phyloP scores from a whole-genome alignment of 2,329 filamentous ascomycete genomes.

The Calonectria ilicicola region DNA sequence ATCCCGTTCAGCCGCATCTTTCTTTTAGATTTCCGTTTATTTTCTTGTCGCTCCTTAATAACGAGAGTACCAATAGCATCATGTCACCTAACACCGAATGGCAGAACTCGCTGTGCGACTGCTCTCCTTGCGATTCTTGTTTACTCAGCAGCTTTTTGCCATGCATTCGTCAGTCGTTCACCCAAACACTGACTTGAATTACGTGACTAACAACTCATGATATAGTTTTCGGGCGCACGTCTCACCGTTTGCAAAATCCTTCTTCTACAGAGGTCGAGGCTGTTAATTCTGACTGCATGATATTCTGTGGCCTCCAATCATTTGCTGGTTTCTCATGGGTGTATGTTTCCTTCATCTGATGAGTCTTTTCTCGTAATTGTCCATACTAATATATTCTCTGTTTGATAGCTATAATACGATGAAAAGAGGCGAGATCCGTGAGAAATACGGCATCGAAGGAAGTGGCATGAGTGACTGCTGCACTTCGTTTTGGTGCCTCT shows the following conservation, averaged over 20 bases:
- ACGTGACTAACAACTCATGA: not conserved
- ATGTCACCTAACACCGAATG: not conserved
- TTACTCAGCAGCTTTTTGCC: not conserved
- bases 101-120: not conserved
- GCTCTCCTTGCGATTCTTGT: not conserved
- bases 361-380: not conserved
- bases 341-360: not conserved
- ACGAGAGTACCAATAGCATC: not conserved
- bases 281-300: not conserved
- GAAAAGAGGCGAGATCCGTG: conserved; percentile 3
- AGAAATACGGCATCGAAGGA: conserved; percentile 20
- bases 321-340: not conserved
- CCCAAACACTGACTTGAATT: not conserved
- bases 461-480: conserved; percentile 22
- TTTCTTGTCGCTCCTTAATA: not conserved
- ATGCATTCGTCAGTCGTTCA: not conserved
- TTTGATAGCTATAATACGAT: not conserved
- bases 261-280: not conserved
- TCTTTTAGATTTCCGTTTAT: too few relatives aligned
- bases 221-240: not conserved
- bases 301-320: not conserved
- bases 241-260: not conserved
- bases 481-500: conserved; percentile 21
- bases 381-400: not conserved
- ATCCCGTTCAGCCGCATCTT: too few relatives aligned